Percentiles rank a stretch among this genome's conserved stretches.
Evolutionary conservation across 1,139 yeast genomes (phyloP).

Genomic region (Arxiozyma slooffiae): DNA sequence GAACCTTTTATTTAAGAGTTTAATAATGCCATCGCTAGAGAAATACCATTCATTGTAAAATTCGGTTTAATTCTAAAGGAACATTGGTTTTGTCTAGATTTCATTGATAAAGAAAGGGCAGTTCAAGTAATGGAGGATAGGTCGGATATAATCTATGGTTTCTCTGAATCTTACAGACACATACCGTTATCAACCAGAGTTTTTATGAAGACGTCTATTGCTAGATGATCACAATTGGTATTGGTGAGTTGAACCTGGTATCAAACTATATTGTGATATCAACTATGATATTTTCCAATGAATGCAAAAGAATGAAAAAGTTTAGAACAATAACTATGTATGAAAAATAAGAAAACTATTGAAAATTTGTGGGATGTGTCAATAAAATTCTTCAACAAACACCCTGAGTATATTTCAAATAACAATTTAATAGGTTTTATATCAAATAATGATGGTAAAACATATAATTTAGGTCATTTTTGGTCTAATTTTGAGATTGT

Average conservation of each 20-base stretch:
- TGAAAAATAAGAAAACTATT: conserved; percentile 70
- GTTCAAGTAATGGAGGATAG: conserved; percentile 42
- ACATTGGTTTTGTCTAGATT: conserved; percentile 50
- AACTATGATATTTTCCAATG: conserved; percentile 73
- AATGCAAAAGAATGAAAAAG: conserved; percentile 67
- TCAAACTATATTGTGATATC: conserved; percentile 66
- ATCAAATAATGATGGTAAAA: conserved; percentile 52
- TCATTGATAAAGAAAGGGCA: conserved; percentile 52
- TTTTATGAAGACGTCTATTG: conserved; percentile 71
- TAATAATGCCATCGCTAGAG: conserved; percentile 35
- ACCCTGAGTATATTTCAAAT: conserved; percentile 57
- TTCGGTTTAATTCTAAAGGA: conserved; percentile 48
- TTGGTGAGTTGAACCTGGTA: conserved; percentile 93
- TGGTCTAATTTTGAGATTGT: conserved; percentile 86
- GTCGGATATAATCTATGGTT: conserved; percentile 54
- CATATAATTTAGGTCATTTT: conserved; percentile 75
- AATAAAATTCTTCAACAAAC: conserved; percentile 50
- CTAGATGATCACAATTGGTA: conserved; percentile 71
- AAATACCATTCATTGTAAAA: conserved; percentile 42
- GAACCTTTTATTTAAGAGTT: conserved; percentile 51
- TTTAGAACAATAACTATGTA: conserved; percentile 74
- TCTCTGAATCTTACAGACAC: conserved; percentile 57
- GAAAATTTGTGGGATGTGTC: conserved; percentile 75
- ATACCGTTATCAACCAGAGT: conserved; percentile 89
- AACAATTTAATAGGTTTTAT: too few species aligned